phyloP scores from a whole-genome alignment of 2,329 filamentous ascomycete genomes.

The Fusarium cicatricum region DNA sequence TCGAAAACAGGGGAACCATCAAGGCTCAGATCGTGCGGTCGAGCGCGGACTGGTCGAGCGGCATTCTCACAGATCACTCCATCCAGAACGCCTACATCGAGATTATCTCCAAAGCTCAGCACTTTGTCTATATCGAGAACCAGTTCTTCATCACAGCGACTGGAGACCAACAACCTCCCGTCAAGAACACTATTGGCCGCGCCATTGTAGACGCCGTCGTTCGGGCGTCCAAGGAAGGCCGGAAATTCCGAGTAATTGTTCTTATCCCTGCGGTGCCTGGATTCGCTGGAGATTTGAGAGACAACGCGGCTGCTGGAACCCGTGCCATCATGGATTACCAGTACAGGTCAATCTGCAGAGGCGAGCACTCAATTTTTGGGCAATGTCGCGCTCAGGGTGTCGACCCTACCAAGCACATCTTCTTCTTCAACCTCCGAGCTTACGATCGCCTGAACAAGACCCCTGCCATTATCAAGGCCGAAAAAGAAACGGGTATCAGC shows the following conservation, averaged over 20 bases:
- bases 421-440: constrained; percentile 91
- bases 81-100: constrained; percentile 90
- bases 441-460: constrained; percentile 94
- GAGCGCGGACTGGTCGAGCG: constrained; percentile 92
- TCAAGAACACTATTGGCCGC: constrained; percentile 86
- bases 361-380: constrained; percentile 88
- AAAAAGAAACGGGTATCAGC: constrained; percentile 81
- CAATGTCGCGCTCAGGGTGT: constrained; percentile 77
- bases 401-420: constrained; percentile 82
- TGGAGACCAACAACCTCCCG: constrained; percentile 82
- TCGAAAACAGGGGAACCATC: constrained; percentile 74
- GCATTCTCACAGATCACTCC: constrained; percentile 82
- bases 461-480: constrained; percentile 73
- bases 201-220: constrained; percentile 93
- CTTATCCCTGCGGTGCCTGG: constrained; percentile 92
- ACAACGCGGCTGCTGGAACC: constrained; percentile 84
- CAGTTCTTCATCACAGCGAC: constrained; percentile 99
- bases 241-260: constrained; percentile 91
- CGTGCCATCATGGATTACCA: constrained; percentile 98
- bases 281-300: constrained; percentile 89
- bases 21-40: constrained; percentile 88
- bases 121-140: constrained; percentile 97
- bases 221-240: constrained; percentile 78
- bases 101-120: constrained; percentile 84
- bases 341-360: constrained; percentile 93